A percentile compares a stretch with the other conserved stretches of the same genome.
phyloP scores from a whole-genome alignment of 306 rosid species.

The Cucumis melo region DNA sequence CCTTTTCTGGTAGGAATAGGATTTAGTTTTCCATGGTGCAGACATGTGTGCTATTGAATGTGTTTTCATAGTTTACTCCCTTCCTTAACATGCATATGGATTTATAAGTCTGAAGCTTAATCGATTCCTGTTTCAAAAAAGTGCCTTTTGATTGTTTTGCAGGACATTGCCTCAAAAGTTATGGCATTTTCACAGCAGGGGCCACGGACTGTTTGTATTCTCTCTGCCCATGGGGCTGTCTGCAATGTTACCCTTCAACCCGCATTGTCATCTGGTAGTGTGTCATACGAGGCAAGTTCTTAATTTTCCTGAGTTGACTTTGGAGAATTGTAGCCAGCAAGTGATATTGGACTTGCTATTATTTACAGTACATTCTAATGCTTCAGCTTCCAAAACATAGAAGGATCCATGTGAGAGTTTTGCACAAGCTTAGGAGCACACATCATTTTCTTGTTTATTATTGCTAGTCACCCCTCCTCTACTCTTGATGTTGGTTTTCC shows the following conservation, averaged over 20 bases:
- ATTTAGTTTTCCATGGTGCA: neutral
- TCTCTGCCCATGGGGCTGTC: conserved; percentile 70
- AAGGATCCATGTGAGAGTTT: neutral
- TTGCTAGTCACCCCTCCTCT: neutral
- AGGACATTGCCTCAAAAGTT: conserved; percentile 82
- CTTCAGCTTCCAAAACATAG: neutral
- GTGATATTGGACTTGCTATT: neutral
- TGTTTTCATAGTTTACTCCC: neutral
- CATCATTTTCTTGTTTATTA: neutral
- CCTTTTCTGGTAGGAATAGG: neutral
- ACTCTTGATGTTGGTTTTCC: neutral
- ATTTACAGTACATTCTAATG: neutral
- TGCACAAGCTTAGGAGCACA: neutral
- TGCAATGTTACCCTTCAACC: conserved; percentile 79
- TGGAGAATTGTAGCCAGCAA: neutral
- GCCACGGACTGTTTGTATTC: conserved; percentile 72
- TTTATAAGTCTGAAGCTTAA: neutral
- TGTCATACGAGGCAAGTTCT: conserved; percentile 45
- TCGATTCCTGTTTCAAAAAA: neutral
- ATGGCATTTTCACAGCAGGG: conserved; percentile 67
- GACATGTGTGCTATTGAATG: neutral
- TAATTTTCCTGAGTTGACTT: neutral
- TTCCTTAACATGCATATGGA: neutral
- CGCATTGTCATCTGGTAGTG: conserved; percentile 50
- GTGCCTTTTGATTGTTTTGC: conserved; percentile 9